Percentiles rank a stretch among this genome's conserved stretches.
Evolutionary conservation across 2,329 filamentous ascomycete species (phyloP).

Genomic region (Rugonectria rugulosa): DNA sequence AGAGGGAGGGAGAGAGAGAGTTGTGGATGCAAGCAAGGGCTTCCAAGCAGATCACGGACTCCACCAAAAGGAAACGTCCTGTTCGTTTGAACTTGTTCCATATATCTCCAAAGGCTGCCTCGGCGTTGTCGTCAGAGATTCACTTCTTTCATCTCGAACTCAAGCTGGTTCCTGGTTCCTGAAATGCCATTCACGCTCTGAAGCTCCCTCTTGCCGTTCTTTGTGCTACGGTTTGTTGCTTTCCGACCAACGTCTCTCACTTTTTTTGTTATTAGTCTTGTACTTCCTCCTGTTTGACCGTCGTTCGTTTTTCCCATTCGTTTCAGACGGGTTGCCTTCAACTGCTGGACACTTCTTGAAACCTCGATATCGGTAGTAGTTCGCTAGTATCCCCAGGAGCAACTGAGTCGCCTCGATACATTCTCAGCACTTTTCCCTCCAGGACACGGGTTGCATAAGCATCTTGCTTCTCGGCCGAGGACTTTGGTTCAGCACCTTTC

Average conservation of each 20-base stretch:
- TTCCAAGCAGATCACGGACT: conserved; percentile 26
- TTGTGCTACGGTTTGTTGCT: conserved; percentile 9
- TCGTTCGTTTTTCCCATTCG: conserved; percentile 7
- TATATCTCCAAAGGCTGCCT: conserved; percentile 35
- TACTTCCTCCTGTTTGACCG: conserved; percentile 10
- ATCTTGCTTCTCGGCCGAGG: conserved; percentile 28
- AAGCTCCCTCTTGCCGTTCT: conserved; percentile 4
- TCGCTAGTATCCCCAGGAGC: neutral
- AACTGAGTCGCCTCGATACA: neutral
- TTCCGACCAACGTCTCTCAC: conserved; percentile 17
- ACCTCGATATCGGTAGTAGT: neutral
- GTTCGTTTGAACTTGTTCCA: conserved; percentile 30
- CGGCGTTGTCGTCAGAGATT: conserved; percentile 15
- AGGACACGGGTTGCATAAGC: too few species aligned
- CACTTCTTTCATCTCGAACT: conserved; percentile 17
- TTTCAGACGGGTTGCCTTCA: neutral
- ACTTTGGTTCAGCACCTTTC: conserved; percentile 18
- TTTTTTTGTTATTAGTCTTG: neutral
- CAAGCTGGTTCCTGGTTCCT: conserved; percentile 21
- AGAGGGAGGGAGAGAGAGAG: too few species aligned
- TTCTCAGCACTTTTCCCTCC: too few species aligned
- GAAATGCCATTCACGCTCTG: conserved; percentile 14
- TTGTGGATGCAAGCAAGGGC: conserved; percentile 25
- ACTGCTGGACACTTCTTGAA: conserved; percentile 12
- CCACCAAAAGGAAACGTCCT: conserved; percentile 29